Conservation (phyloP, 768 basidiomycete species). For the Pseudohyphozyma bogoriensis region DNA sequence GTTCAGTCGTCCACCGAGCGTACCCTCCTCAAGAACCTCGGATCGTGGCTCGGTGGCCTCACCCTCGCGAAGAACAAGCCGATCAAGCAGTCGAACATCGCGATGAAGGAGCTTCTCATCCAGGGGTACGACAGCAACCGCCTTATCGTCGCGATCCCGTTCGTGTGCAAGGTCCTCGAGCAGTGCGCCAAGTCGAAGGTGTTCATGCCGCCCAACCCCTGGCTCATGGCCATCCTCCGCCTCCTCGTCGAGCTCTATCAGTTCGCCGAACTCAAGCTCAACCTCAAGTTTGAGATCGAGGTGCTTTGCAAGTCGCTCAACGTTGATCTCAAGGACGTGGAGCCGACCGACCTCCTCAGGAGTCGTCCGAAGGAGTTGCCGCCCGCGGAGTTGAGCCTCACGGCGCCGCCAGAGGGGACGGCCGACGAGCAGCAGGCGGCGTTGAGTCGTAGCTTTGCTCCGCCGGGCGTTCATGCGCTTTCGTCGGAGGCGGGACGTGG, state of each 20-base stretch:
- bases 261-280: conserved; percentile 88
- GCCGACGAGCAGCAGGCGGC: background rate
- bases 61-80: conserved; percentile 87
- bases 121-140: conserved; percentile 90
- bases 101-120: conserved; percentile 93
- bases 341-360: conserved; percentile 71
- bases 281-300: conserved; percentile 97
- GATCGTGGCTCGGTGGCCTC: conserved; percentile 84
- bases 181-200: conserved; percentile 80
- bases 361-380: conserved; percentile 48
- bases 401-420: conserved; percentile 4
- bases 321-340: conserved; percentile 71
- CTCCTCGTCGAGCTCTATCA: conserved; percentile 93
- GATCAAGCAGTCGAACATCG: conserved; percentile 82
- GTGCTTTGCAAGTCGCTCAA: conserved; percentile 85
- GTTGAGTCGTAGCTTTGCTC: conserved; percentile 1
- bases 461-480: conserved; percentile 8
- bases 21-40: conserved; percentile 81
- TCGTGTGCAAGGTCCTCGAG: conserved; percentile 93
- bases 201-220: conserved; percentile 94
- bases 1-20: conserved; percentile 77
- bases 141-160: conserved; percentile 87
- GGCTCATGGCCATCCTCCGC: conserved; percentile 91
- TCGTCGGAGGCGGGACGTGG: conserved; percentile 8
- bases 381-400: conserved; percentile 14